A percentile compares a stretch with the other conserved stretches of the same genome.
These are phyloP conservation scores for Spencermartinsiella ligniputridi DNA, from an alignment of 1,139 yeast species.

Conservation along the genomic window DNA sequence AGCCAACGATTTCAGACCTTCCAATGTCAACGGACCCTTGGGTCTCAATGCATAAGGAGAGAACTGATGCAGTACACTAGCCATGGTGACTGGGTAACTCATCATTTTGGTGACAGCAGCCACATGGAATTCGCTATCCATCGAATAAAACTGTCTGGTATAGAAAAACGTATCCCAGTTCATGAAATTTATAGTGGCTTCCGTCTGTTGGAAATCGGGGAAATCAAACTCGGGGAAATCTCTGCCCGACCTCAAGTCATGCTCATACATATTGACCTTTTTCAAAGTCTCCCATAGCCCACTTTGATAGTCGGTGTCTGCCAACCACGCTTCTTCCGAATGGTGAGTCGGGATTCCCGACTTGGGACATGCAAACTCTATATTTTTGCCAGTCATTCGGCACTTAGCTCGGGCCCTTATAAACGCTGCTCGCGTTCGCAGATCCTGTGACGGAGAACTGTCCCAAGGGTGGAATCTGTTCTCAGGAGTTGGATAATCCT, in stretches of 20 bases:
- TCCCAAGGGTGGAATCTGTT: slow-evolving; percentile 84
- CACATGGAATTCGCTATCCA: slow-evolving; percentile 94
- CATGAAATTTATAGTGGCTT: slow-evolving; percentile 69
- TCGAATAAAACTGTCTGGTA: slow-evolving; percentile 87
- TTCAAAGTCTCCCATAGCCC: slow-evolving; percentile 69
- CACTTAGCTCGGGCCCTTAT: slow-evolving; percentile 85
- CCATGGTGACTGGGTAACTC: slow-evolving; percentile 89
- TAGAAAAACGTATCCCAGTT: slow-evolving; percentile 93
- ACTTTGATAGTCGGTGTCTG: slow-evolving; percentile 68
- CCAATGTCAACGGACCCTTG: slow-evolving; percentile 82
- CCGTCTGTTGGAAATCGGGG: slow-evolving; percentile 76
- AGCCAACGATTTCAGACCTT: slow-evolving; percentile 88
- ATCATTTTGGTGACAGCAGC: slow-evolving; percentile 94
- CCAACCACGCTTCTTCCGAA: slow-evolving; percentile 82
- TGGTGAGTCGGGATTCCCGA: slow-evolving; percentile 98
- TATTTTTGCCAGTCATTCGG: slow-evolving; percentile 80
- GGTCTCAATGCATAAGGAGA: slow-evolving; percentile 82
- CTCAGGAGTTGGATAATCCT: slow-evolving; percentile 59
- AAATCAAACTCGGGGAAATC: slow-evolving; percentile 93
- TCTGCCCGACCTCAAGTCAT: slow-evolving; percentile 89
- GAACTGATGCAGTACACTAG: slow-evolving; percentile 72
- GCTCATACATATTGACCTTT: slow-evolving; percentile 89
- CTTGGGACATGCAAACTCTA: slow-evolving; percentile 82
- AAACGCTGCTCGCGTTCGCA: slow-evolving; percentile 86
- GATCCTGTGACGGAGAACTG: slow-evolving; percentile 80